Evolutionary conservation across 352 stramenopile species (phyloP).

Genomic region (Globisporangium megalacanthum): DNA sequence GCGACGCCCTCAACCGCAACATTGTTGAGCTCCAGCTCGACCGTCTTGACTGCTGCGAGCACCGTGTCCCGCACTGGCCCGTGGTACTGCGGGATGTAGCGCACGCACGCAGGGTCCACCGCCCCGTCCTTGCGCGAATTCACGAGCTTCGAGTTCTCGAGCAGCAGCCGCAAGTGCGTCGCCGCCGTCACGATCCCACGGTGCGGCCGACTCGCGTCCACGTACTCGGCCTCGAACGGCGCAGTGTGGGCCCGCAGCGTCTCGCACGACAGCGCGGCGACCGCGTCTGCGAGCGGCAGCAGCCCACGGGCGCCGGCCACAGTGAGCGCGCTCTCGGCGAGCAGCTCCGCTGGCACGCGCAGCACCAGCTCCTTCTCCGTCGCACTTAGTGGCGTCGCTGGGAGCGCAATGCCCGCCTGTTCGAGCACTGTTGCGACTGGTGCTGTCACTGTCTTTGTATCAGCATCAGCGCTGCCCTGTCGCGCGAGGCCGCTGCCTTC

Average conservation of each 20-base stretch:
- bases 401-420: conserved; percentile 25
- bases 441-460: conserved; percentile 7
- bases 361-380: conserved; percentile 34
- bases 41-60: conserved; percentile 54
- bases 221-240: conserved; percentile 81
- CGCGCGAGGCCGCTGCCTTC: conserved; percentile 25
- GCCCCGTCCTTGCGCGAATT: conserved; percentile 42
- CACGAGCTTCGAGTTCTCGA: conserved; percentile 84
- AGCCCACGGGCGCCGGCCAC: conserved; percentile 62
- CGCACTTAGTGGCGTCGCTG: conserved; percentile 24
- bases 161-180: conserved; percentile 78
- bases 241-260: conserved; percentile 46
- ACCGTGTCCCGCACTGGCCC: conserved; percentile 68
- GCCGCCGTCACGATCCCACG: conserved; percentile 84
- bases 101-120: conserved; percentile 34
- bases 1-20: conserved; percentile 19
- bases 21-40: conserved; percentile 73
- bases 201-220: conserved; percentile 76
- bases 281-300: conserved; percentile 60
- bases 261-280: conserved; percentile 84
- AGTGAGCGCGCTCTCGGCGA: conserved; percentile 48
- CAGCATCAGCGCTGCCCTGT: conserved; percentile 3
- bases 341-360: conserved; percentile 30
- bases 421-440: conserved; percentile 13
- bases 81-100: conserved; percentile 82